phyloP scores from a whole-genome alignment of 257 asterid species.

The Solanum lignicaule region DNA sequence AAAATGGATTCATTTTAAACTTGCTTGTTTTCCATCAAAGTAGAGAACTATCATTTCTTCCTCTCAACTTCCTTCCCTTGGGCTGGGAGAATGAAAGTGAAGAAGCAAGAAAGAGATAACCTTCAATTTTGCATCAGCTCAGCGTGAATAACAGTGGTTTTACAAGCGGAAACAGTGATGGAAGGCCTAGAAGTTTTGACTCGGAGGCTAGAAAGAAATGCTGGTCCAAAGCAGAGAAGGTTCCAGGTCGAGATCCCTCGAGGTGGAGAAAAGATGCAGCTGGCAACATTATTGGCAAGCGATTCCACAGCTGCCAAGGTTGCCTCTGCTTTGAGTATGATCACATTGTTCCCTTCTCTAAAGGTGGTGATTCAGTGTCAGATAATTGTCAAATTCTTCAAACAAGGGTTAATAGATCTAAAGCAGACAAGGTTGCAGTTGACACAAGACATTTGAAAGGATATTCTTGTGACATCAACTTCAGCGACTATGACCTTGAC shows the following conservation, averaged over 20 bases:
- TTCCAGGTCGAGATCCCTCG: conserved; percentile 69
- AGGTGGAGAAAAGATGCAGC: conserved; percentile 84
- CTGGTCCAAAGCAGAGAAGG: conserved; percentile 61
- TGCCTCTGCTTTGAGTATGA: conserved; percentile 78
- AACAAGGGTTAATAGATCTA: conserved; percentile 76
- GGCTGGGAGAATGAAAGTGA: background rate
- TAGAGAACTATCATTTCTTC: background rate
- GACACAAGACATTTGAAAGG: conserved; percentile 43
- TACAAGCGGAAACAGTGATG: conserved; percentile 19
- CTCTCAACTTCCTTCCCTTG: background rate
- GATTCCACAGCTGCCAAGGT: conserved; percentile 58
- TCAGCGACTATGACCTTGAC: conserved; percentile 48
- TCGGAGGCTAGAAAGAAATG: conserved; percentile 41
- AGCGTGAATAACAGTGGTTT: conserved; percentile 14
- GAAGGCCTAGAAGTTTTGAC: conserved; percentile 53
- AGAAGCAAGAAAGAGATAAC: conserved; percentile 7
- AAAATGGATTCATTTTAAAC: background rate
- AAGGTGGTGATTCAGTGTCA: conserved; percentile 57
- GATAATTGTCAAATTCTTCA: conserved; percentile 83
- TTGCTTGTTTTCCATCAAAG: background rate
- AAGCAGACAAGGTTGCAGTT: conserved; percentile 42
- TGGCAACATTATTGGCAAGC: conserved; percentile 64
- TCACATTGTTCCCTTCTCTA: conserved; percentile 65
- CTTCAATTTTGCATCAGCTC: conserved; percentile 13
- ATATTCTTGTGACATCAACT: conserved; percentile 57